These are phyloP conservation scores for Nothopassalora personata DNA, from an alignment of 2,329 filamentous ascomycete species.

Conservation along the genomic window DNA sequence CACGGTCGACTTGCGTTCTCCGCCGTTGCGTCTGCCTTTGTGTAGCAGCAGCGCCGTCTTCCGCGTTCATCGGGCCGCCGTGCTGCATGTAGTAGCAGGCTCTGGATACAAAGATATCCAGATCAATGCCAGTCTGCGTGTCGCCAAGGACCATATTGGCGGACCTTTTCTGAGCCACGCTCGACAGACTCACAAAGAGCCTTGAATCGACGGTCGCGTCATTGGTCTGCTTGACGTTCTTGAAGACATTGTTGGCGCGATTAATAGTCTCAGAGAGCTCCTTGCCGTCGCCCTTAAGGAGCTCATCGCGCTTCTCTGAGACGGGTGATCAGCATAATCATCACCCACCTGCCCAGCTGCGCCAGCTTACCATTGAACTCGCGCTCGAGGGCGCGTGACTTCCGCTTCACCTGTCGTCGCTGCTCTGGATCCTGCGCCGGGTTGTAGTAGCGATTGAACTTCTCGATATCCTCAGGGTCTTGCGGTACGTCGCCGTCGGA, in stretches of 20 bases:
- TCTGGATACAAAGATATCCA: constrained; percentile 88
- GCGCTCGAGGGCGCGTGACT: constrained; percentile 61
- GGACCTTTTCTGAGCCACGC: constrained; percentile 74
- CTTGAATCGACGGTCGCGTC: constrained; percentile 88
- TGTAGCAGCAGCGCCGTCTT: constrained; percentile 39
- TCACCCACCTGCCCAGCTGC: not conserved
- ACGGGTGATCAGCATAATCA: constrained; percentile 23
- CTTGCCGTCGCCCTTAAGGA: constrained; percentile 59
- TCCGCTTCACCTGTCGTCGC: constrained; percentile 64
- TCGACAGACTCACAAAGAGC: constrained; percentile 74
- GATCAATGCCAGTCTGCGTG: constrained; percentile 68
- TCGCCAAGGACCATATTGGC: constrained; percentile 69
- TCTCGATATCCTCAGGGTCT: constrained; percentile 26
- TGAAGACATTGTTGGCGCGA: constrained; percentile 52
- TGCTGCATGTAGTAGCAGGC: constrained; percentile 79
- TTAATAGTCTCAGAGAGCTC: constrained; percentile 34
- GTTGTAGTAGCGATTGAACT: constrained; percentile 56
- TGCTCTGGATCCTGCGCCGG: constrained; percentile 75
- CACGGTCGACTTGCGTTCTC: constrained; percentile 12
- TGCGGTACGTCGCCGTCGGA: constrained; percentile 15
- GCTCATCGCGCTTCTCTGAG: constrained; percentile 65
- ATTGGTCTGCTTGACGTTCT: constrained; percentile 71
- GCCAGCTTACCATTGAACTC: constrained; percentile 51
- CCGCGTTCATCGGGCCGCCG: constrained; percentile 51
- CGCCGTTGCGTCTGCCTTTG: constrained; percentile 18